Percentiles rank a stretch among this genome's conserved stretches.
Evolutionary conservation across 2,329 filamentous ascomycete species (phyloP).

Genomic region (Pseudogymnoascus sp.): DNA sequence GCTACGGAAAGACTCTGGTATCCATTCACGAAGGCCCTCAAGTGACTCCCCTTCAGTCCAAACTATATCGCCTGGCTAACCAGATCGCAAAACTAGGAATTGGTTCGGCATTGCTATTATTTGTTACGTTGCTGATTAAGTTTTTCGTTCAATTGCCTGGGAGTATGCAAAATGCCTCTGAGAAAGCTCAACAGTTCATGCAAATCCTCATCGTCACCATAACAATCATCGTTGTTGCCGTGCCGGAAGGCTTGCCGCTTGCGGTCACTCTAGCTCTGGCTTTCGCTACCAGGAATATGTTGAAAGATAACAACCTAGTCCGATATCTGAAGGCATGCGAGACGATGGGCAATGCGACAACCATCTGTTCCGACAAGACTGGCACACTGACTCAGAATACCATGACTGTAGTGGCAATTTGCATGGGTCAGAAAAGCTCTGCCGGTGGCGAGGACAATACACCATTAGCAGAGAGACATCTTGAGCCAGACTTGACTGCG

Average conservation of each 20-base stretch:
- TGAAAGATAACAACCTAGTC: constrained; percentile 59
- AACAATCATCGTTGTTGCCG: constrained; percentile 56
- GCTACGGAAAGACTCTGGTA: constrained; percentile 49
- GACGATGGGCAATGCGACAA: constrained; percentile 60
- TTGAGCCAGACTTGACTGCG: constrained; percentile 31
- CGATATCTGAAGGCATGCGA: constrained; percentile 55
- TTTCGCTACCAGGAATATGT: constrained; percentile 55
- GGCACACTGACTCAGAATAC: constrained; percentile 65
- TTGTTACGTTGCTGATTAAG: constrained; percentile 33
- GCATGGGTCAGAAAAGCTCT: constrained; percentile 38
- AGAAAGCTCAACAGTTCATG: constrained; percentile 52
- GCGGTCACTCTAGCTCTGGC: constrained; percentile 57
- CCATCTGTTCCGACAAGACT: constrained; percentile 70
- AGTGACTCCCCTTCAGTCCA: constrained; percentile 46
- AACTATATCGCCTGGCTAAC: constrained; percentile 43
- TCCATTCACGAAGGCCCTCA: constrained; percentile 45
- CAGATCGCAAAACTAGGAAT: constrained; percentile 44
- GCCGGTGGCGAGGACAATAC: constrained; percentile 50
- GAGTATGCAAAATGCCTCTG: constrained; percentile 29
- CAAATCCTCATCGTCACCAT: constrained; percentile 53
- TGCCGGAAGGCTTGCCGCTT: constrained; percentile 53
- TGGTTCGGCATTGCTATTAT: constrained; percentile 29
- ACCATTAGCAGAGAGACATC: constrained; percentile 42
- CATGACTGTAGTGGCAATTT: constrained; percentile 66
- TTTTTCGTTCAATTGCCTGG: constrained; percentile 28